Conservation (phyloP, 768 basidiomycete genomes). For the Mycena sanguinolenta region DNA sequence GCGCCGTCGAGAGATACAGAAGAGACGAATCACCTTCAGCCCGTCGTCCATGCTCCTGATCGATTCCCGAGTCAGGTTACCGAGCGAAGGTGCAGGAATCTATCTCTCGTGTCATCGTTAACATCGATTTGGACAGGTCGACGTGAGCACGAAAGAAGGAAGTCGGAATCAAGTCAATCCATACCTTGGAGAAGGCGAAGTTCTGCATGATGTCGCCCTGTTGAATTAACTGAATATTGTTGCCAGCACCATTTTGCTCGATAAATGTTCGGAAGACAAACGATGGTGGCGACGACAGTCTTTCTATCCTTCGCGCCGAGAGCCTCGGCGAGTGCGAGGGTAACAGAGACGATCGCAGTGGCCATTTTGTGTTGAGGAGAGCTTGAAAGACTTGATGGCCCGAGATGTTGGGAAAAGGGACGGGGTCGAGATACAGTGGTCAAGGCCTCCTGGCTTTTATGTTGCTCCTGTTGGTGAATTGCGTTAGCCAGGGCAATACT, state of each 20-base stretch:
- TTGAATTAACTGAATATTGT: neutral
- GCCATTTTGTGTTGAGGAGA: too few species aligned
- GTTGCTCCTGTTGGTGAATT: too few species aligned
- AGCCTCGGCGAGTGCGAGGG: neutral
- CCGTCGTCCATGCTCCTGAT: neutral
- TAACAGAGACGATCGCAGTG: too few species aligned
- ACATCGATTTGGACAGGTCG: neutral
- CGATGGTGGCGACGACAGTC: neutral
- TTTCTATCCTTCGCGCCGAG: neutral
- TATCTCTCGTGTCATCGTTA: neutral
- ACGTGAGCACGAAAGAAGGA: neutral
- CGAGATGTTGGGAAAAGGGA: too few species aligned
- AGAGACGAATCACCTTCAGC: neutral
- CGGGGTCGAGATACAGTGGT: too few species aligned
- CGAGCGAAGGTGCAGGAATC: neutral
- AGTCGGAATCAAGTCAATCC: neutral
- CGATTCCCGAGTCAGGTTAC: neutral
- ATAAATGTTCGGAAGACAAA: neutral
- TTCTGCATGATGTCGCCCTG: neutral
- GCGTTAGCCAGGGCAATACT: too few species aligned
- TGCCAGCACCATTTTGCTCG: neutral
- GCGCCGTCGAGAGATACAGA: neutral
- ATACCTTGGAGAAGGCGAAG: neutral
- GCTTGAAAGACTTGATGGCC: too few species aligned
- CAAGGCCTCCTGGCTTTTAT: too few species aligned